phyloP scores from a whole-genome alignment of 805 yeast species.

The Priceomyces carsonii region DNA sequence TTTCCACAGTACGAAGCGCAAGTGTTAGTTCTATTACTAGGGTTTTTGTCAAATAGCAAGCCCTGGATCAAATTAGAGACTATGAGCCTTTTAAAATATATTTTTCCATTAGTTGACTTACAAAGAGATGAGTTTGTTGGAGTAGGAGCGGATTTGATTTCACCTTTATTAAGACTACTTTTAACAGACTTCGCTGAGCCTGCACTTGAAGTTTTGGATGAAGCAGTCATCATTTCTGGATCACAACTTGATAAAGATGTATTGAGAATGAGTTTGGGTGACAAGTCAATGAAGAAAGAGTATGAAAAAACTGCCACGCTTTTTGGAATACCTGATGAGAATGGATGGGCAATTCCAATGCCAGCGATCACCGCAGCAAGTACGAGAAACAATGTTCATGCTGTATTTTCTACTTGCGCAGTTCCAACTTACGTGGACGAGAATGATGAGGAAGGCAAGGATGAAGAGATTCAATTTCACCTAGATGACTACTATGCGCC shows the following conservation, averaged over 20 bases:
- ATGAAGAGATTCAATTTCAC: slow-evolving; percentile 52
- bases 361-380: slow-evolving; percentile 88
- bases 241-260: slow-evolving; percentile 90
- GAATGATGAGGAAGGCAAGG: slow-evolving; percentile 27
- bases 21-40: slow-evolving; percentile 71
- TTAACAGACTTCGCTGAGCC: slow-evolving; percentile 86
- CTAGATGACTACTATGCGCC: slow-evolving; percentile 56
- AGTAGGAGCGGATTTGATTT: slow-evolving; percentile 91
- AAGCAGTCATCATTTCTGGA: slow-evolving; percentile 81
- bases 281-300: slow-evolving; percentile 71
- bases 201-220: slow-evolving; percentile 88
- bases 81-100: slow-evolving; percentile 67
- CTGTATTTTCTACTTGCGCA: slow-evolving; percentile 87
- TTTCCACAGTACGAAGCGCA: slow-evolving; percentile 77
- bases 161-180: slow-evolving; percentile 79
- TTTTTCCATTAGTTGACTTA: slow-evolving; percentile 78
- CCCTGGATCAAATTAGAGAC: slow-evolving; percentile 82
- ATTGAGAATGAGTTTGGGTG: slow-evolving; percentile 87
- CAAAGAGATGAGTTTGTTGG: slow-evolving; percentile 78
- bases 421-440: slow-evolving; percentile 33
- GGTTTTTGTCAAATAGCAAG: slow-evolving; percentile 73
- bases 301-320: slow-evolving; percentile 84
- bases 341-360: slow-evolving; percentile 98
- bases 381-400: slow-evolving; percentile 90
- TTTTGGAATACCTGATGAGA: slow-evolving; percentile 92